Evolutionary conservation across 345 rosid genomes (phyloP).

Genomic region (Salix caprea): DNA sequence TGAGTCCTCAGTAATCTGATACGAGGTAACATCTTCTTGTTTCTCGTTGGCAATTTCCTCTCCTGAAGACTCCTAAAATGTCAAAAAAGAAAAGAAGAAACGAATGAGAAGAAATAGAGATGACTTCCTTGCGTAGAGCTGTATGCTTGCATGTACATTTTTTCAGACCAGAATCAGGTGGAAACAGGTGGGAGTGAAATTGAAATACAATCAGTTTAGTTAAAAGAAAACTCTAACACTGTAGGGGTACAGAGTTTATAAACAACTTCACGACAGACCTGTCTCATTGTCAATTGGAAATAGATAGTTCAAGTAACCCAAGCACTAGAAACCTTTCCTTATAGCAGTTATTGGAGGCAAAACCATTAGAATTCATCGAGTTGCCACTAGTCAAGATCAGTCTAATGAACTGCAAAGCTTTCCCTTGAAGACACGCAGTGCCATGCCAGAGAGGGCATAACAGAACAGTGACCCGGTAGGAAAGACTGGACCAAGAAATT

Average conservation of each 20-base stretch:
- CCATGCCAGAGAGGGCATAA: not conserved
- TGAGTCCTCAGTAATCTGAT: slow-evolving; percentile 12
- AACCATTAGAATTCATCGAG: not conserved
- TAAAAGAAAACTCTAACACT: not conserved
- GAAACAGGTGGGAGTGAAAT: not conserved
- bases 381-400: not conserved
- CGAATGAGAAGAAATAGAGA: not conserved
- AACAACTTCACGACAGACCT: not conserved
- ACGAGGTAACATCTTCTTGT: slow-evolving; percentile 18
- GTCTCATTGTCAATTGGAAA: not conserved
- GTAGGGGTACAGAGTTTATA: not conserved
- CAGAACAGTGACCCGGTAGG: not conserved
- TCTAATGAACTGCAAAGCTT: not conserved
- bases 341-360: not conserved
- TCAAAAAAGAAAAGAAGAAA: slow-evolving; percentile 6
- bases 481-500: not conserved
- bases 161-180: not conserved
- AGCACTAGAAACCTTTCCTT: not conserved
- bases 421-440: not conserved
- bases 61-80: slow-evolving; percentile 24
- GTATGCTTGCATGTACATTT: not conserved
- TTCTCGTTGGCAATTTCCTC: slow-evolving; percentile 12
- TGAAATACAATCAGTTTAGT: not conserved
- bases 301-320: not conserved
- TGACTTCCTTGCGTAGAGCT: not conserved